These are phyloP conservation scores for Solanum gracilifrons DNA, from an alignment of 257 asterid genomes.

Conservation along the genomic window DNA sequence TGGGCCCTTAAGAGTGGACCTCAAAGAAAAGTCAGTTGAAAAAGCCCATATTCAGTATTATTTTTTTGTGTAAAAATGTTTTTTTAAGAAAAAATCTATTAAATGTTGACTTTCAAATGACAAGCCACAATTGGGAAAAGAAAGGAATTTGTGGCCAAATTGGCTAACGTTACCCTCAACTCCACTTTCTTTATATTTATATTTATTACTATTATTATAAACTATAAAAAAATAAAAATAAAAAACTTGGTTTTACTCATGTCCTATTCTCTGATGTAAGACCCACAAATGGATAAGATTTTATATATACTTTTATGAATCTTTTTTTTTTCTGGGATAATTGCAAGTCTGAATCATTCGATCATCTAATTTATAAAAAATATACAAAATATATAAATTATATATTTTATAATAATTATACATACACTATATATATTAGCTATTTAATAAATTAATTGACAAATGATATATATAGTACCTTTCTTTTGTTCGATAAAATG, in stretches of 20 bases:
- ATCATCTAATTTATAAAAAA: not conserved
- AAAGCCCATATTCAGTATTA: not conserved
- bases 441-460: not conserved
- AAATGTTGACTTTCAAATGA: not conserved
- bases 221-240: not conserved
- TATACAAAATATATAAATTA: not conserved
- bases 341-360: not conserved
- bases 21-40: not conserved
- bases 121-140: not conserved
- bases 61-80: not conserved
- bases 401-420: not conserved
- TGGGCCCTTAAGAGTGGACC: conserved; percentile 7
- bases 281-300: conserved; percentile 18
- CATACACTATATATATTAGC: not conserved
- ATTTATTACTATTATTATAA: not conserved
- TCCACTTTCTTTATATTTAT: conserved; percentile 5
- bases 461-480: not conserved
- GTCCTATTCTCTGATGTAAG: conserved; percentile 16
- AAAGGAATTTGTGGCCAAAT: conserved; percentile 5
- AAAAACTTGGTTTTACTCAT: not conserved
- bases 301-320: not conserved
- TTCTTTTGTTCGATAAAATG: not conserved
- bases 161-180: conserved; percentile 1
- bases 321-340: not conserved
- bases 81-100: not conserved